Evolutionary conservation across 495 filamentous ascomycete species (phyloP).

Genomic region (Trichodelitschia bisporula): DNA sequence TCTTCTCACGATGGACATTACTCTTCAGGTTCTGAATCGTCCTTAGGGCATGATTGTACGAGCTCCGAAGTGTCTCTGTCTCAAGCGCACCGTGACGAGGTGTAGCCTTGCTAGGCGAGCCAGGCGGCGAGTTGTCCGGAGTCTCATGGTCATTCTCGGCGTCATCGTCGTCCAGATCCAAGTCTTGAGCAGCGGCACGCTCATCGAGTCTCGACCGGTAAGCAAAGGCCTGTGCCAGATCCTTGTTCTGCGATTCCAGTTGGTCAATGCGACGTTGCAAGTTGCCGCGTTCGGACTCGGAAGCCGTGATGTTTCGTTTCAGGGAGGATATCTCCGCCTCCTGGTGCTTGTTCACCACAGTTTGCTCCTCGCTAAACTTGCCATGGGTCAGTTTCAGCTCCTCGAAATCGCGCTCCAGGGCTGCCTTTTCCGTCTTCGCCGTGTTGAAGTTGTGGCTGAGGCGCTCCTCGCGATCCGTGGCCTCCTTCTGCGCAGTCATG

Average conservation of each 20-base stretch:
- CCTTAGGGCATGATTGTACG: conserved; percentile 76
- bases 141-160: conserved; percentile 43
- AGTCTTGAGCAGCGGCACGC: conserved; percentile 16
- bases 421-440: conserved; percentile 47
- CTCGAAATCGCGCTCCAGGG: conserved; percentile 60
- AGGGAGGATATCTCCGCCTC: conserved; percentile 66
- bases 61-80: conserved; percentile 82
- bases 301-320: conserved; percentile 45
- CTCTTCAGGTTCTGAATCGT: conserved; percentile 89
- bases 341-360: conserved; percentile 47
- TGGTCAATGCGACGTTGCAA: conserved; percentile 71
- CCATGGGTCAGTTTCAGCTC: conserved; percentile 56
- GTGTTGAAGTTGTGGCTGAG: conserved; percentile 44
- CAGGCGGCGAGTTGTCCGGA: conserved; percentile 73
- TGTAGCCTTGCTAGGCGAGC: conserved; percentile 72
- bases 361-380: conserved; percentile 60
- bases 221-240: conserved; percentile 55
- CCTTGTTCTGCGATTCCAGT: conserved; percentile 62
- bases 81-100: conserved; percentile 76
- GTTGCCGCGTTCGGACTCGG: conserved; percentile 45
- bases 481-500: conserved; percentile 39
- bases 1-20: conserved; percentile 91
- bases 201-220: conserved; percentile 47
- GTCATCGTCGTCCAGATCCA: conserved; percentile 34
- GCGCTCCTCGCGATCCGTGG: conserved; percentile 53